phyloP scores from a whole-genome alignment of 2,329 filamentous ascomycete species.

The Helotiales sp. region DNA sequence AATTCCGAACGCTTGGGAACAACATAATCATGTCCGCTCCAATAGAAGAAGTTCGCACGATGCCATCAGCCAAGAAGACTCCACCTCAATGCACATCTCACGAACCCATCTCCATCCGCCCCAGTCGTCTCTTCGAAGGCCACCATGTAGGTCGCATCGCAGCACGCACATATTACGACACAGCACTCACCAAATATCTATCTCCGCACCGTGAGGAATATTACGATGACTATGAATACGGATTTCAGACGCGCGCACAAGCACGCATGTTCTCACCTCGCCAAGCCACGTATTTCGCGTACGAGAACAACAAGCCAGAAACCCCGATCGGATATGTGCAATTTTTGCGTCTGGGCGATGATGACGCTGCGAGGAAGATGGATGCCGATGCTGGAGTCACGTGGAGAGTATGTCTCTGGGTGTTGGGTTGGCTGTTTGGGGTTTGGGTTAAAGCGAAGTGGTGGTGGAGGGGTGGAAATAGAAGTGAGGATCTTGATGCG shows the following conservation, averaged over 20 bases:
- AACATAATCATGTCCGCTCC: neutral
- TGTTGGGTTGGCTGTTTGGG: constrained; percentile 22
- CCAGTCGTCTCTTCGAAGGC: constrained; percentile 26
- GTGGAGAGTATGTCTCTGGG: constrained; percentile 15
- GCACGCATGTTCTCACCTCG: constrained; percentile 28
- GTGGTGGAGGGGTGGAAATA: constrained; percentile 20
- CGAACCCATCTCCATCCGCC: constrained; percentile 29
- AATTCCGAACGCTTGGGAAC: no score
- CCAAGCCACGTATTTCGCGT: constrained; percentile 32
- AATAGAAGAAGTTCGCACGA: neutral
- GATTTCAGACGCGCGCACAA: constrained; percentile 25
- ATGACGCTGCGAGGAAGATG: constrained; percentile 28
- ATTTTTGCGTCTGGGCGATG: constrained; percentile 32
- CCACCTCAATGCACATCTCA: neutral
- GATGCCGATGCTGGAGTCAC: constrained; percentile 12
- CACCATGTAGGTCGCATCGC: constrained; percentile 28
- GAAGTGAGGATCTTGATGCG: constrained; percentile 14
- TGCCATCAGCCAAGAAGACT: neutral
- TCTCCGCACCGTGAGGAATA: constrained; percentile 28
- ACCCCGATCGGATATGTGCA: constrained; percentile 30
- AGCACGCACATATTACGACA: constrained; percentile 31
- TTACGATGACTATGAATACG: constrained; percentile 21
- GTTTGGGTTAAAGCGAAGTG: constrained; percentile 4
- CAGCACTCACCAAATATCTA: constrained; percentile 28
- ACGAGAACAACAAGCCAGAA: constrained; percentile 15